These are phyloP conservation scores for Ampelomyces quisqualis DNA, from an alignment of 2,329 filamentous ascomycete species.

Conservation along the genomic window DNA sequence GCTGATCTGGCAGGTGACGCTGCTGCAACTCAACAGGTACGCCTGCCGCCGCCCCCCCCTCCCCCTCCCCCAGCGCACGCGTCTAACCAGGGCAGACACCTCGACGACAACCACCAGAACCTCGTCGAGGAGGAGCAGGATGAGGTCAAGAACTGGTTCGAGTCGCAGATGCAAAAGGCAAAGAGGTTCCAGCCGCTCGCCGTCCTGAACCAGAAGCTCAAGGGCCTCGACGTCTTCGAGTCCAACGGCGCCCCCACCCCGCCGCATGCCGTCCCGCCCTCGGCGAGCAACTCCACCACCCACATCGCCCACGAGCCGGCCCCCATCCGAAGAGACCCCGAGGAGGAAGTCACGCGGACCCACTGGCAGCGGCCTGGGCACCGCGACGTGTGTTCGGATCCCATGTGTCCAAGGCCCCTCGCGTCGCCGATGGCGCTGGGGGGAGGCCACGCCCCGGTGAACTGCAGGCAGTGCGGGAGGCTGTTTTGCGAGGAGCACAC, in stretches of 20 bases:
- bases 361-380: constrained; percentile 83
- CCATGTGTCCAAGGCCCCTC: constrained; percentile 64
- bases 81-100: constrained; percentile 55
- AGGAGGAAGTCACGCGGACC: constrained; percentile 80
- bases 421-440: constrained; percentile 65
- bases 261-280: constrained; percentile 36
- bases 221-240: constrained; percentile 90
- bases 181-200: constrained; percentile 91
- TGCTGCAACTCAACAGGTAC: constrained; percentile 77
- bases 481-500: constrained; percentile 97
- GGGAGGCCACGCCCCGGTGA: constrained; percentile 77
- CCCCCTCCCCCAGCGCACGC: no score
- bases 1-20: constrained; percentile 66
- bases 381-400: constrained; percentile 83
- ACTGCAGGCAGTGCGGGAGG: constrained; percentile 89
- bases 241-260: constrained; percentile 70
- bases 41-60: constrained; percentile 5
- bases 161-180: constrained; percentile 88
- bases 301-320: constrained; percentile 38
- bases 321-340: constrained; percentile 63
- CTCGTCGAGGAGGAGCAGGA: constrained; percentile 85
- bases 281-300: constrained; percentile 33
- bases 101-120: constrained; percentile 89
- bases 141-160: constrained; percentile 96
- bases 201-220: constrained; percentile 88